Evolutionary conservation across 768 basidiomycete genomes (phyloP).

Genomic region (Suillus paluster): DNA sequence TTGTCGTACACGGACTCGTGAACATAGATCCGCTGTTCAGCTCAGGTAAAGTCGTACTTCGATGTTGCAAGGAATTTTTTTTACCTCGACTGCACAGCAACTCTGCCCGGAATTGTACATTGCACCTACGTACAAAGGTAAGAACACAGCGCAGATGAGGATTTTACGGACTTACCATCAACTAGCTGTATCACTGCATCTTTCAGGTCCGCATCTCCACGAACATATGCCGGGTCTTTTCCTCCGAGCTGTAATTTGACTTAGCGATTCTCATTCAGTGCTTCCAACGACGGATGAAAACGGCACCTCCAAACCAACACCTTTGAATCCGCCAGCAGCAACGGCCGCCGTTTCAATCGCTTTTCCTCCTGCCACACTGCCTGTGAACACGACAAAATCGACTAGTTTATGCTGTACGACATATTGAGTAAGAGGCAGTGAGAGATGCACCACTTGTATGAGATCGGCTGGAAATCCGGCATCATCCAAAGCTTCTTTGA

Average conservation of each 20-base stretch:
- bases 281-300: neutral
- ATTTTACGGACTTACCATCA: slow-evolving; percentile 61
- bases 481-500: slow-evolving; percentile 65
- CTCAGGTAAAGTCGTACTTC: neutral
- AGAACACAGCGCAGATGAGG: neutral
- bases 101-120: slow-evolving; percentile 99
- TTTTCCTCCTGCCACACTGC: slow-evolving; percentile 78
- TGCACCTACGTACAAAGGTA: slow-evolving; percentile 54
- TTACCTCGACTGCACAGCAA: slow-evolving; percentile 90
- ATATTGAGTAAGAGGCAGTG: slow-evolving; percentile 59
- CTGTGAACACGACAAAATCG: slow-evolving; percentile 91
- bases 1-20: slow-evolving; percentile 80
- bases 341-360: slow-evolving; percentile 75
- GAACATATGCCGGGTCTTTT: slow-evolving; percentile 97
- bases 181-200: slow-evolving; percentile 88
- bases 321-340: slow-evolving; percentile 74
- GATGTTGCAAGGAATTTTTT: slow-evolving; percentile 10
- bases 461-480: slow-evolving; percentile 82
- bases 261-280: slow-evolving; percentile 15
- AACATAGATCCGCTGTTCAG: slow-evolving; percentile 84
- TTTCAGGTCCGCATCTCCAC: slow-evolving; percentile 81
- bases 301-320: slow-evolving; percentile 80
- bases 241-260: slow-evolving; percentile 73
- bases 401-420: slow-evolving; percentile 69
- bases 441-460: slow-evolving; percentile 77